Evolutionary conservation across 2,329 filamentous ascomycete species (phyloP), one percentile per base, ranked within the genome.

Genomic region (Diaporthe citrichinensis): DNA sequence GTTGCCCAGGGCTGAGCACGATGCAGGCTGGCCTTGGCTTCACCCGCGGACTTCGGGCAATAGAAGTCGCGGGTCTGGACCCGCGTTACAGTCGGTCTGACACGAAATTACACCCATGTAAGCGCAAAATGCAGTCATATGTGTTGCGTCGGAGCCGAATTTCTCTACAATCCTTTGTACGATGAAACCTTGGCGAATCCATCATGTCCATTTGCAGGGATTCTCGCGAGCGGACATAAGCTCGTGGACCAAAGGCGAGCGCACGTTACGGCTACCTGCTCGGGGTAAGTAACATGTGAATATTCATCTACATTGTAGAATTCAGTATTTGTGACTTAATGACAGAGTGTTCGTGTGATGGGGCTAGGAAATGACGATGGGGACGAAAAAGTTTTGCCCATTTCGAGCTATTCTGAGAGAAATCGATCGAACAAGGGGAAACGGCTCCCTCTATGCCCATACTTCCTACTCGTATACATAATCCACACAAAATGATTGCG

Each of bases 41-140:
- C 34, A 59, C 8, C 20, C 34, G 20, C 57, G 57, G 57, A 59
- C 57, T 59, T 59, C 57, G 57, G 57, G 57, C 57, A 59, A 39
- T 39, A 59, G 57, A 59, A 39, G 31, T 59, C 57, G 57, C 57
- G 57, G 57, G 23, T 59, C 8, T n/a, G 15, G 8, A 39, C 23
- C 4, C 17, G n/a, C n/a, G 34, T 59, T 20, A 7, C 34, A 59
- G 31, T 39, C 34, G 31, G 57, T 59, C 57, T 59, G 57, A 59
- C 57, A 36, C 23, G 12, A 15, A 10, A 59, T 39, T 12, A 3
- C 4, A 39, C 15, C 57, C 57, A 34, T 39, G 57, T n/a, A 59
- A 39, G 20, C 25, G 23, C n/a, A 23, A 20, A 34, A 59, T 39
- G 31, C 31, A n/a, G 57, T 59, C 20, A 59, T 39, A n/a, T 59